Base-by-base conservation (phyloP, 2,329 filamentous ascomycete genomes). In the Fragosphaeria purpurea region DNA sequence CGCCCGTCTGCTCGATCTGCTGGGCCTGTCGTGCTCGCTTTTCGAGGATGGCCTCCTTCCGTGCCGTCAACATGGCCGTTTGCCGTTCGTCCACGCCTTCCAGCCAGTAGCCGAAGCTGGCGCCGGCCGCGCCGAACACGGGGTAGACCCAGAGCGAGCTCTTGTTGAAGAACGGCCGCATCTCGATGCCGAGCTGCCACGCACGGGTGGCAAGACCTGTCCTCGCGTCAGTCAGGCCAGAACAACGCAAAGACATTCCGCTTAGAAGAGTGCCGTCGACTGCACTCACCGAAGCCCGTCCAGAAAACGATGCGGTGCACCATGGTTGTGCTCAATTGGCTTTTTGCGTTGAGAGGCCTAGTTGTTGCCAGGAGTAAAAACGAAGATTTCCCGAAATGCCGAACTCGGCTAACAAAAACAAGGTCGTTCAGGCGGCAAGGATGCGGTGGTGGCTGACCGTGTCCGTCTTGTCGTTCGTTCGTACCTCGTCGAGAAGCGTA, bases 121-220 rank as follows among this genome's bases (percentile, higher is more conserved):
- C 90, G 61, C 90, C 90, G 56, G 88, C 80, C 60, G 79, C 79
- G 53, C 83, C 90, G 70, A 93, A 98, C 60, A 91, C 71, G 50
- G 93, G 93, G 74, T 95, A 98, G 47, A 82, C 88, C 86, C 88
- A 94, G 63, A 95, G 80, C 50, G 85, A 86, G 65, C 85, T 77
- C 63, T 77, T 81, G 71, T 85, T 83, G 78, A 97, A 88, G 69
- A 96, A 84, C 48, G 91, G 93, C 56, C 90, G 88, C 89, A 95
- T 95, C 75, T 98, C 89, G 67, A 98, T 93, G 64, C 91, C 93
- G 67, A 98, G 84, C 71, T 97, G 93, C 88, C 90, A 96, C 70
- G 93, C 80, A 62, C 91, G 87, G 65, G 90, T 85, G 65, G 86
- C 89, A 62, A 96, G 72, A 76, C 93, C 93, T 98, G 61, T 32